Evolutionary conservation across 305 asterid species (phyloP).

Genomic region (Plantago coronopus): DNA sequence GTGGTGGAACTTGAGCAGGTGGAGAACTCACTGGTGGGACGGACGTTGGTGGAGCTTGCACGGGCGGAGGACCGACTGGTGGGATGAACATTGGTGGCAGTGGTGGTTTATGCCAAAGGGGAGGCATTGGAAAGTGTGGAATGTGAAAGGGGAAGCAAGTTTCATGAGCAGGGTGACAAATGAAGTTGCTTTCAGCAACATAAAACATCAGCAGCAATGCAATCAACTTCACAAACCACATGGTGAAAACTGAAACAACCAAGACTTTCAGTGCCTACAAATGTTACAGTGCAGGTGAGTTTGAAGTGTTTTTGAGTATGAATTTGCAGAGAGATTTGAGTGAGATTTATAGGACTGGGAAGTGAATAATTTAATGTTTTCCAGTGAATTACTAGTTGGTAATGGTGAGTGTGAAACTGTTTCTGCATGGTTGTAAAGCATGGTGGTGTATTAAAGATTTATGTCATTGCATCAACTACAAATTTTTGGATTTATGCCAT

Average conservation of each 20-base stretch:
- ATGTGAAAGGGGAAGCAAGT: constrained; percentile 15
- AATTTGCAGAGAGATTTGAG: neutral
- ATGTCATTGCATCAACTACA: neutral
- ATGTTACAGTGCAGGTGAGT: neutral
- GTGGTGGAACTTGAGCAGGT: neutral
- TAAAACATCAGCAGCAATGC: constrained; percentile 15
- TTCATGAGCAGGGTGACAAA: constrained; percentile 11
- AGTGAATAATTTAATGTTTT: constrained; percentile 3
- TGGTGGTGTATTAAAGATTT: neutral
- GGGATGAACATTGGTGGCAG: constrained; percentile 14
- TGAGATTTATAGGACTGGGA: neutral
- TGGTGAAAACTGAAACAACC: neutral
- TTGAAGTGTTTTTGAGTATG: neutral
- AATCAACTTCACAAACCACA: constrained; percentile 20
- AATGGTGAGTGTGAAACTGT: no score
- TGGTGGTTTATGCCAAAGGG: neutral
- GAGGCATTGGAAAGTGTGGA: constrained; percentile 1
- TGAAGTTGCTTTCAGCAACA: constrained; percentile 7
- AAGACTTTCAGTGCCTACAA: neutral
- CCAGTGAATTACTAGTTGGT: neutral
- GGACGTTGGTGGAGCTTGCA: neutral
- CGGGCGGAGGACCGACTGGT: constrained; percentile 4
- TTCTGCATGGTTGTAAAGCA: constrained; percentile 1
- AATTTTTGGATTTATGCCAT: constrained; percentile 1
- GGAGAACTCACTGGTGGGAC: constrained; percentile 11